phyloP scores from a whole-genome alignment of 2,329 filamentous ascomycete genomes.

The Nakataea oryzae region DNA sequence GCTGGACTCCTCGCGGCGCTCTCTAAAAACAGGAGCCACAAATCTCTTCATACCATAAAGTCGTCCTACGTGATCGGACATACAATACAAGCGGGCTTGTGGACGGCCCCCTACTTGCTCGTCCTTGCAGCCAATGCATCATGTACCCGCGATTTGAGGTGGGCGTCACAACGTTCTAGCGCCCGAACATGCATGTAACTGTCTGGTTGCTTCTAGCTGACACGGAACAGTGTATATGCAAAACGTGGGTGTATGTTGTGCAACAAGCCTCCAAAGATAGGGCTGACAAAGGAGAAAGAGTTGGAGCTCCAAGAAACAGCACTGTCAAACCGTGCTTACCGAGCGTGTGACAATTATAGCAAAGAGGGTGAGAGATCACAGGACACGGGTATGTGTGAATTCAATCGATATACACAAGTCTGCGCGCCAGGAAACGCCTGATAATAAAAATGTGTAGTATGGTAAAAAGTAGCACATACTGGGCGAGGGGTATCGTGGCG shows the following conservation, averaged over 20 bases:
- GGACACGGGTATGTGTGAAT: too few species aligned
- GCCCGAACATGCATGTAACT: neutral
- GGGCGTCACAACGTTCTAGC: neutral
- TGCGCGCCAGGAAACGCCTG: neutral
- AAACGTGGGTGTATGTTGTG: neutral
- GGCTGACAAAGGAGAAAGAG: neutral
- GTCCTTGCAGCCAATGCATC: neutral
- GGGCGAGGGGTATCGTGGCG: neutral
- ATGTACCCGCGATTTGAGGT: neutral
- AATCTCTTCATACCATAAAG: neutral
- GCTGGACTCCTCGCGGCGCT: too few species aligned
- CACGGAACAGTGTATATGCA: neutral
- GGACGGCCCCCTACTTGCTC: too few species aligned
- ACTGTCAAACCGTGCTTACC: too few species aligned
- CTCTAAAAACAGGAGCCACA: too few species aligned
- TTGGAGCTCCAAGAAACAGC: neutral
- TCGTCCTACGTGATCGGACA: neutral
- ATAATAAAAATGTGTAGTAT: neutral
- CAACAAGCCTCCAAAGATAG: neutral
- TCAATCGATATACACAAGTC: neutral
- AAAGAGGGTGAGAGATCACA: too few species aligned
- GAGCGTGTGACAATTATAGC: too few species aligned
- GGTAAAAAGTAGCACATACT: neutral
- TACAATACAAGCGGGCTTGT: neutral
- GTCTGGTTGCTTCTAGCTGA: neutral